A percentile compares a stretch with the other conserved stretches of the same genome.
These are phyloP conservation scores for Amoebophrya sp. DNA, from an alignment of 169 alveolate species.

Conservation along the genomic window DNA sequence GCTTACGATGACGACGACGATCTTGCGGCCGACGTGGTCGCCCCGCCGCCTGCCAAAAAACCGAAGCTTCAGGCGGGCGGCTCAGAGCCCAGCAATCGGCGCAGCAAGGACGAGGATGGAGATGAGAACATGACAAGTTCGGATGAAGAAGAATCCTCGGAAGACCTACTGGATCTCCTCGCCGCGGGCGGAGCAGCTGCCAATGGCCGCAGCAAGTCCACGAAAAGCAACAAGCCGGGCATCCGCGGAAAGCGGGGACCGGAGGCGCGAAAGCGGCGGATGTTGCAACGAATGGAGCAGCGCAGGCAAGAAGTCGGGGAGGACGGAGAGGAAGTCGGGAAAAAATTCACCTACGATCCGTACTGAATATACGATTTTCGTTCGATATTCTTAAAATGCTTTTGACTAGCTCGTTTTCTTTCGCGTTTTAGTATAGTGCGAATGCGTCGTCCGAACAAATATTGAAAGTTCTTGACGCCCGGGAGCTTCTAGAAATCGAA, in stretches of 20 bases:
- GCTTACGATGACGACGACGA: neutral
- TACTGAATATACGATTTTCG: too few relatives aligned
- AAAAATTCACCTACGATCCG: neutral
- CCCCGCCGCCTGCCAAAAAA: neutral
- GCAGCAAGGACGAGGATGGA: neutral
- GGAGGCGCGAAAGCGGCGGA: neutral
- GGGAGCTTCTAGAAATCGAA: too few relatives aligned
- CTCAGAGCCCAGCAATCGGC: neutral
- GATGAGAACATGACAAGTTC: neutral
- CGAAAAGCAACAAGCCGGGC: neutral
- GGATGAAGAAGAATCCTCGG: too few relatives aligned
- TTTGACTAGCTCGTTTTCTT: too few relatives aligned
- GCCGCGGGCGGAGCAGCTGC: neutral
- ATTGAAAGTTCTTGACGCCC: too few relatives aligned
- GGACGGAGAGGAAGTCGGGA: neutral
- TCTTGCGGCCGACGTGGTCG: neutral
- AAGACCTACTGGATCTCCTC: neutral
- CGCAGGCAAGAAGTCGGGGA: neutral
- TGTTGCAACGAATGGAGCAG: neutral
- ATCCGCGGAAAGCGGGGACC: slow-evolving; percentile 7
- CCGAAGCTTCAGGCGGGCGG: neutral
- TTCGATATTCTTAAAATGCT: too few relatives aligned
- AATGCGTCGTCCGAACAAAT: too few relatives aligned
- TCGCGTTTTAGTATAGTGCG: too few relatives aligned
- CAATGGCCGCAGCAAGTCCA: neutral